A percentile compares a stretch with the other conserved stretches of the same genome.
Conservation (phyloP, 345 rosid genomes). For the Euphorbia peplus region DNA sequence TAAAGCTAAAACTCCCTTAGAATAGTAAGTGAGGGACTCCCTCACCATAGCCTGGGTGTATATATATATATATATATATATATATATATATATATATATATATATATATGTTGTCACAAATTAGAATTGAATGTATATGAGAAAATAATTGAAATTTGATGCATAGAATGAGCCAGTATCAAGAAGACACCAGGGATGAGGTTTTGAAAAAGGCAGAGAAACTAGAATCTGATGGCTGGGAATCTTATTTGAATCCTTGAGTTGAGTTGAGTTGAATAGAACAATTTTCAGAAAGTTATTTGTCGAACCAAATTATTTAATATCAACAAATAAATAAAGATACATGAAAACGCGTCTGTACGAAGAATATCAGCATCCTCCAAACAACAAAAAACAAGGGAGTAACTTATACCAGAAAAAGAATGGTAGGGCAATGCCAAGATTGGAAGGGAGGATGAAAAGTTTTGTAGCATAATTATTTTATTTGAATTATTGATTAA, state of each 20-base stretch:
- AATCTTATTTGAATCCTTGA: conserved; percentile 42
- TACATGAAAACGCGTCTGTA: not conserved
- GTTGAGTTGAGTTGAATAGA: not conserved
- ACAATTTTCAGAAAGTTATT: too few relatives aligned
- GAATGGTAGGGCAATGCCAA: not conserved
- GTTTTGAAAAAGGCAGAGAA: conserved; percentile 71
- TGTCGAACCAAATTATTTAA: not conserved
- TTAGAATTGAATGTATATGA: not conserved
- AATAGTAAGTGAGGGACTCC: too few relatives aligned
- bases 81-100: too few relatives aligned
- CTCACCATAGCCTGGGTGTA: too few relatives aligned
- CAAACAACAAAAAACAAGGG: not conserved
- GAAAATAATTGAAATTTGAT: not conserved
- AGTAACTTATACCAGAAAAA: not conserved
- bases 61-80: too few relatives aligned
- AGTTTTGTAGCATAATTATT: conserved; percentile 3
- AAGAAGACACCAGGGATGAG: conserved; percentile 69
- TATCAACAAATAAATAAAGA: not conserved
- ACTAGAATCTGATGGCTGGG: conserved; percentile 68
- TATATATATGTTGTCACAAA: not conserved
- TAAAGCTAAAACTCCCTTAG: too few relatives aligned
- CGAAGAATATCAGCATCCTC: not conserved
- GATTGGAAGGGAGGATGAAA: not conserved
- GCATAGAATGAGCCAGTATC: conserved; percentile 87
- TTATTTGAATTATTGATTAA: too few relatives aligned